phyloP scores from a whole-genome alignment of 2,329 filamentous ascomycete species.

The Sclerotinia subarctica region DNA sequence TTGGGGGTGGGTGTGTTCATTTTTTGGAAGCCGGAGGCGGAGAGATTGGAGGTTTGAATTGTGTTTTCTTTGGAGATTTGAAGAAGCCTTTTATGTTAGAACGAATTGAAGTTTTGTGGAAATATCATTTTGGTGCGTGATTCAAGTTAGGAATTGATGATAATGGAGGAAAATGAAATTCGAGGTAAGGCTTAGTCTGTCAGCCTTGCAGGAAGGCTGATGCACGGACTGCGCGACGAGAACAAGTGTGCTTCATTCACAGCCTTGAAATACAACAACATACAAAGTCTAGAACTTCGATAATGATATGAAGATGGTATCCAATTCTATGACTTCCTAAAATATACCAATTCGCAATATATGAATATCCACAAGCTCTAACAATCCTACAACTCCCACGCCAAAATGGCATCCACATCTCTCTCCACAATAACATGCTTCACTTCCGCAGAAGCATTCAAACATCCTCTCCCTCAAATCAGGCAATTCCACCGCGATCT shows the following conservation, averaged over 20 bases:
- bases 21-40: background rate
- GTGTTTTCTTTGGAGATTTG: background rate
- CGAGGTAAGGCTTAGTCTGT: background rate
- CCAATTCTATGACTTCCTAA: background rate
- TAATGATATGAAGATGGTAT: background rate
- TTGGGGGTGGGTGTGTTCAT: slow-evolving; percentile 7
- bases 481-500: slow-evolving; percentile 60
- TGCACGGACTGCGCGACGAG: background rate
- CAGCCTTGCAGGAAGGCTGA: slow-evolving; percentile 14
- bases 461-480: slow-evolving; percentile 60
- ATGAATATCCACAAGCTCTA: background rate
- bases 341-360: background rate
- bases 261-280: background rate
- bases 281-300: background rate
- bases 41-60: background rate
- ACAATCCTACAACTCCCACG: background rate
- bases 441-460: slow-evolving; percentile 38
- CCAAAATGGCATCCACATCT: slow-evolving; percentile 33
- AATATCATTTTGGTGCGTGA: background rate
- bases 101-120: background rate
- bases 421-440: slow-evolving; percentile 54
- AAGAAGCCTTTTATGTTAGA: background rate
- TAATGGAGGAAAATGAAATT: background rate
- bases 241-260: slow-evolving; percentile 6
- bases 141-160: background rate